phyloP scores from a whole-genome alignment of 169 alveolate species.

The Plasmodium malariae region DNA sequence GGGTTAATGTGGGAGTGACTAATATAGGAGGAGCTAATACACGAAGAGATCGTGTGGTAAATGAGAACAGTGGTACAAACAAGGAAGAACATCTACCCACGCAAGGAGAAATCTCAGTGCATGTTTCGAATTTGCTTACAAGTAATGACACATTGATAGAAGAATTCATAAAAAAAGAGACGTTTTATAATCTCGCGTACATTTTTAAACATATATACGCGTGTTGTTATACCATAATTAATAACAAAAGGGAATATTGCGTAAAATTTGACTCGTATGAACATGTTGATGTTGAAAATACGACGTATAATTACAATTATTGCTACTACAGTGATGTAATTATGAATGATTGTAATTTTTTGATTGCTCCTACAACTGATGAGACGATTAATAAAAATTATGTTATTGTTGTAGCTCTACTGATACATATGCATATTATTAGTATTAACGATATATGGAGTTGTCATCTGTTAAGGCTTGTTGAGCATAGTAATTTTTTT shows the following conservation, averaged over 20 bases:
- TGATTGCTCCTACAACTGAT: no score
- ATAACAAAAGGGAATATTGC: conserved; percentile 16
- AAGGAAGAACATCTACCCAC: no score
- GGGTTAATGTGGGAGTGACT: no score
- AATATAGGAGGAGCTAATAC: no score
- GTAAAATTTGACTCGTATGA: conserved; percentile 30
- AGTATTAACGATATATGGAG: conserved; percentile 53
- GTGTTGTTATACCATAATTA: conserved; percentile 28
- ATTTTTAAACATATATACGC: conserved; percentile 11
- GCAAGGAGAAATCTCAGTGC: neutral
- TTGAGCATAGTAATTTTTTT: conserved; percentile 32
- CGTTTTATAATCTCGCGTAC: neutral
- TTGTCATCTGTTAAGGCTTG: neutral
- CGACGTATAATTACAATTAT: conserved; percentile 7
- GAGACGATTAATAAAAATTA: conserved; percentile 6
- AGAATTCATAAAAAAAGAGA: neutral
- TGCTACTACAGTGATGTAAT: conserved; percentile 31
- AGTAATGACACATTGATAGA: conserved; percentile 5
- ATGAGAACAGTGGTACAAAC: no score
- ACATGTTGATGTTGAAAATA: neutral
- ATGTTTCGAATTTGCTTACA: neutral
- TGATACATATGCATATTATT: conserved; percentile 42
- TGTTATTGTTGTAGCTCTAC: conserved; percentile 4
- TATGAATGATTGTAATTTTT: neutral
- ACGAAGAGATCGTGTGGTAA: no score